Evolutionary conservation across 106 monocot species (phyloP), one percentile per base, ranked within the genome.

Genomic region (Dactylorhiza incarnata): DNA sequence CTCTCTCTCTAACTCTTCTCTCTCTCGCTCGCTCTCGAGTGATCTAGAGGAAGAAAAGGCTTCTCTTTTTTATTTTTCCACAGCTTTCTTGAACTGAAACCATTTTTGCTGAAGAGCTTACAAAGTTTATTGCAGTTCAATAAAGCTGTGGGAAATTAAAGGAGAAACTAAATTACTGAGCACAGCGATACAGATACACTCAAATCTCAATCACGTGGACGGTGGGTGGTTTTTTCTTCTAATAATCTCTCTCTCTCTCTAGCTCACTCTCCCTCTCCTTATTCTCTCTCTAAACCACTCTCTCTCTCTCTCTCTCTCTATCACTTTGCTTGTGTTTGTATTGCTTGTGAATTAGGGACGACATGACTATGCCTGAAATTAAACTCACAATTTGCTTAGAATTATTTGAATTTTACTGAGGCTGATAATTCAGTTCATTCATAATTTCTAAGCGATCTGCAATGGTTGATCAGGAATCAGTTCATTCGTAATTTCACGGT

Each of bases 81-180:
- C 23, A 61, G 25, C 47, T 72, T 49, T 72, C 72, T 94, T 94
- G 94, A 94, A 94, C 94, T 90, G 94, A 85, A 78, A 76, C 79
- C 44, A 7, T 20, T 49, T 5, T 72, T 17, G 22, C 23, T 76
- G 63, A 20, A 47, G 56, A 29, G 58, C 58, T 45, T 51, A 65
- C 12, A 22, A 51, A 26, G 29, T 48, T 5, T 63, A 20, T 76
- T 90, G 89, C 92, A 78, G 95, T 95, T 95, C 95, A 95, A 92
- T 86, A 92, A 90, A 90, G 92, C 92, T 95, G 95, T 90, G 95
- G 95, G 88, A 95, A 95, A 89, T 77, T 83, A 81, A 87, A 74
- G 29, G 86, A 89, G 87, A 83, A 80, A 61, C 86, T 89, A 80
- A 82, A 45, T 68, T 45, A 24, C 10, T 22, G 12, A 6, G 29